phyloP scores from a whole-genome alignment of 176 grass and related monocot genomes.

The Luzula sylvatica region DNA sequence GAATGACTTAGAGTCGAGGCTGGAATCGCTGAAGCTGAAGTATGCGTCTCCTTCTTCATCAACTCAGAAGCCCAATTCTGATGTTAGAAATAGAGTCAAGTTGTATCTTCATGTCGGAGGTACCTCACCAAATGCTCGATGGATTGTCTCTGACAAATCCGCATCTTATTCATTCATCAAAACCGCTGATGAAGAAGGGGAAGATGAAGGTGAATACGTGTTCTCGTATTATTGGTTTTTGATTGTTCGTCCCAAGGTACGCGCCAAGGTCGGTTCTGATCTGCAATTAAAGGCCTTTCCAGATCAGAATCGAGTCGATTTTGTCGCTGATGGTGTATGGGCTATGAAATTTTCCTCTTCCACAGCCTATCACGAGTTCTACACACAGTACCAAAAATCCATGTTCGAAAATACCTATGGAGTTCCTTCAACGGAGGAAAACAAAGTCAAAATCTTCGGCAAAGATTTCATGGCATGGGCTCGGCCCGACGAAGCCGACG shows the following conservation, averaged over 20 bases:
- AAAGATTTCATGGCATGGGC: conserved; percentile 81
- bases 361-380: conserved; percentile 56
- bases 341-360: conserved; percentile 54
- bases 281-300: conserved; percentile 83
- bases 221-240: conserved; percentile 37
- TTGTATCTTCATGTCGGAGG: conserved; percentile 85
- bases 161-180: conserved; percentile 53
- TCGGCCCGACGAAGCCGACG: conserved; percentile 41
- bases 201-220: not conserved
- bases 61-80: conserved; percentile 5
- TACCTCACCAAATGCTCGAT: conserved; percentile 49
- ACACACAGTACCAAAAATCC: conserved; percentile 47
- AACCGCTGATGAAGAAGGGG: conserved; percentile 1
- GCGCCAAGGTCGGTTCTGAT: conserved; percentile 33
- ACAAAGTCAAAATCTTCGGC: conserved; percentile 62
- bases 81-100: conserved; percentile 15
- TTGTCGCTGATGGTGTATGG: conserved; percentile 66
- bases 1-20: conserved; percentile 52
- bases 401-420: conserved; percentile 87
- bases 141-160: conserved; percentile 48
- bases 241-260: conserved; percentile 45
- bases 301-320: conserved; percentile 49
- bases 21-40: conserved; percentile 62
- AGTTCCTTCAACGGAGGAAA: conserved; percentile 63
- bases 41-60: conserved; percentile 22